Base-by-base conservation (phyloP, 768 basidiomycete species). In the Mycena vitilis region DNA sequence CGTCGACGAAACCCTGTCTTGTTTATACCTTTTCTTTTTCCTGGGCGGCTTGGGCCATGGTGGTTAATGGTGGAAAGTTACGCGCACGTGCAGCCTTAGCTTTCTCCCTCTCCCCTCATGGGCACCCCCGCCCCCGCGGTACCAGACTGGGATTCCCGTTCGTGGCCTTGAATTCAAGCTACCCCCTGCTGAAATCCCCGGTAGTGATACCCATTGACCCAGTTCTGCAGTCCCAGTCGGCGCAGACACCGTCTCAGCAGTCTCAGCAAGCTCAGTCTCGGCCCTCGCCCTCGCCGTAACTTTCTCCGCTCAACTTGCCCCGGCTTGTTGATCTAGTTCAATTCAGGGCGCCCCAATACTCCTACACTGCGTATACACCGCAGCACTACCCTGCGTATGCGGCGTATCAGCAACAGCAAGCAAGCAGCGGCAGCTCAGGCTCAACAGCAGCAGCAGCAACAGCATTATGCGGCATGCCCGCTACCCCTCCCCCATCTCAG, bases 401-500 rank as follows among this genome's bases (percentile, higher is more conserved):
- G 40, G 40, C 40, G 10, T 40, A 40, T 15, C 58, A 54, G 40
- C 65, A 49, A 56, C 63, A 49, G 64, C 64, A 49, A n/a, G n/a
- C n/a, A n/a, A 45, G 11, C 36, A 15, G 30, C 30, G 30, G 25
- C 59, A 8, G 57, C 56, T n/a, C 58, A 60, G 22, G 59, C 25
- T 10, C 67, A 65, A 16, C 62, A 64, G 52, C 58, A 60, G 34
- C n/a, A n/a, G n/a, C 25, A 30, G 8, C 58, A 59, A 48, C 65
- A 66, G 44, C 60, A 67, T 18, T 49, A 57, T 49, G 44, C 58
- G 12, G 51, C 48, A n/a, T n/a, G n/a, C n/a, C n/a, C n/a, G n/a
- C n/a, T 11, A 48, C 48, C 56, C 52, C 54, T 53, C 23, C 54
- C 34, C 22, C 53, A 15, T 36, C 89, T 4, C 91, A 94, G 73